A percentile compares a stretch with the other conserved stretches of the same genome.
These are phyloP conservation scores for Skeletonema costatum DNA, from an alignment of 108 stramenopile genomes.

Conservation along the genomic window DNA sequence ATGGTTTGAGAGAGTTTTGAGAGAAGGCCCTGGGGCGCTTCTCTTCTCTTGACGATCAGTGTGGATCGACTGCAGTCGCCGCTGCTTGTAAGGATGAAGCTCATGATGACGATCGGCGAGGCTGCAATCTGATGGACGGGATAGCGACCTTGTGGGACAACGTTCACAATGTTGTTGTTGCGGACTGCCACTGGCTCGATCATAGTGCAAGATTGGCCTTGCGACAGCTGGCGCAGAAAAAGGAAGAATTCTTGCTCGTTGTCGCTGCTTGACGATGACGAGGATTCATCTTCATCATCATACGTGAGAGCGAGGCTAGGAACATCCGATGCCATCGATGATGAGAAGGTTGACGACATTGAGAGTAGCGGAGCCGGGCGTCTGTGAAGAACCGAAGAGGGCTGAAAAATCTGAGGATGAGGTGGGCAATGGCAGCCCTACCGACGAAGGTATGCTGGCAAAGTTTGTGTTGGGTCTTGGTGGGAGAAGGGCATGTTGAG, in stretches of 20 bases:
- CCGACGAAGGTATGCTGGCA: not conserved
- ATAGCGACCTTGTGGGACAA: not conserved
- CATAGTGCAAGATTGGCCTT: not conserved
- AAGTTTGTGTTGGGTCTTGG: not conserved
- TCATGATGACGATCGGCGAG: not conserved
- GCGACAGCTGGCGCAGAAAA: not conserved
- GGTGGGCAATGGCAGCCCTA: not conserved
- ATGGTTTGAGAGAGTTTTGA: too few species aligned
- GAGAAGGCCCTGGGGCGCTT: too few species aligned
- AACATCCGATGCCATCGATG: not conserved
- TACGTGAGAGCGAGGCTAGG: not conserved
- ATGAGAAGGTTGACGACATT: not conserved
- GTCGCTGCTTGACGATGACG: not conserved
- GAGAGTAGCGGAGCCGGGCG: not conserved
- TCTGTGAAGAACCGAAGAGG: not conserved
- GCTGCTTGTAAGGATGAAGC: too few species aligned
- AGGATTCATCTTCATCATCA: not conserved
- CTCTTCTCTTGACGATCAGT: too few species aligned
- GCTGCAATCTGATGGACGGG: not conserved
- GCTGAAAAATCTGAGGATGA: too few species aligned
- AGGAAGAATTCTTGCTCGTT: not conserved
- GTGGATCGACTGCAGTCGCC: too few species aligned
- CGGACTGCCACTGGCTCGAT: not conserved
- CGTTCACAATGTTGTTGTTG: not conserved
- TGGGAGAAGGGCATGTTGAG: not conserved